Conservation (phyloP, 2,329 filamentous ascomycete genomes). For the Apiospora arundinis region DNA sequence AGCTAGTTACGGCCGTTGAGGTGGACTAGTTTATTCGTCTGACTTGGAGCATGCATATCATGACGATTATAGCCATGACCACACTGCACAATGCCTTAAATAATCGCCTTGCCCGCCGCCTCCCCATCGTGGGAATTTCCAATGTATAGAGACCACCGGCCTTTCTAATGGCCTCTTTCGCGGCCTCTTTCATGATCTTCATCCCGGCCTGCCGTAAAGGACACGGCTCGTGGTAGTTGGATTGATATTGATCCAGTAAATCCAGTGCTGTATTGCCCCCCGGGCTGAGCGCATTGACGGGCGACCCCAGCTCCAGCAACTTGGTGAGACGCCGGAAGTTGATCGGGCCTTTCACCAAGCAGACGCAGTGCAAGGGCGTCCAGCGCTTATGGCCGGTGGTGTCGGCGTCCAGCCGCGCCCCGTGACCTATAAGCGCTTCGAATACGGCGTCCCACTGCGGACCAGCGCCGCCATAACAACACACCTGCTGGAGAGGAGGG, state of each 20-base stretch:
- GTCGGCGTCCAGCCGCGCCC: background rate
- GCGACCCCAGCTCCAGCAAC: background rate
- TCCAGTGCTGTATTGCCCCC: background rate
- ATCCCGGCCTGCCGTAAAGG: background rate
- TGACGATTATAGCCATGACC: too few relatives aligned
- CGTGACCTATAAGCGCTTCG: background rate
- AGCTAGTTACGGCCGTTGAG: too few relatives aligned
- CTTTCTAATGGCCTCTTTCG: background rate
- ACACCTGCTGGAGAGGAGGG: background rate
- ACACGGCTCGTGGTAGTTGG: background rate
- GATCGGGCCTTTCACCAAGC: background rate
- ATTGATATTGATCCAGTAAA: background rate
- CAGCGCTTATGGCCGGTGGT: background rate
- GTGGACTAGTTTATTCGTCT: too few relatives aligned
- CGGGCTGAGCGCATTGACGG: background rate
- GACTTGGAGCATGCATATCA: too few relatives aligned
- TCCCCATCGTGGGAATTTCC: background rate
- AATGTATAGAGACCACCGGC: background rate
- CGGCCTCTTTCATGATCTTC: background rate
- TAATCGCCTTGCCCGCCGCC: background rate
- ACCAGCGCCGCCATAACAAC: background rate
- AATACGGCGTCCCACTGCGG: background rate
- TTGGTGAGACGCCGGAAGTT: background rate
- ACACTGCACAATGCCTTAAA: too few relatives aligned
- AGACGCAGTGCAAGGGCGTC: slow-evolving; percentile 4